A percentile compares a stretch with the other conserved stretches of the same genome.
phyloP scores from a whole-genome alignment of 495 filamentous ascomycete species.

The Penicillium coffeae region DNA sequence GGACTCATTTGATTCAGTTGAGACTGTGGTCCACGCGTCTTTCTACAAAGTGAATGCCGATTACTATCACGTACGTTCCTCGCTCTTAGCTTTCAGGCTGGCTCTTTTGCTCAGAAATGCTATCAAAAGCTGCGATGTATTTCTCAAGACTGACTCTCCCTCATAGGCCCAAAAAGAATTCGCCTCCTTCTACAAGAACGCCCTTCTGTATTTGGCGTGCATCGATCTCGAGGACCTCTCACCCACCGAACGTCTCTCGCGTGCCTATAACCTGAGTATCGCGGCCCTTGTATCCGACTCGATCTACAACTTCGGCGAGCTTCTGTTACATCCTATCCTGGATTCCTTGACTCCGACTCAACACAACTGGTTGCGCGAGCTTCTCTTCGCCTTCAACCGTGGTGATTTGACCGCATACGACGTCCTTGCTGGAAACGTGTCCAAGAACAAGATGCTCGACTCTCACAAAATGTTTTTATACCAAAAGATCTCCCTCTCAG shows the following conservation, averaged over 20 bases:
- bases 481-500: conserved; percentile 95
- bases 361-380: conserved; percentile 81
- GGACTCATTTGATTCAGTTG: conserved; percentile 90
- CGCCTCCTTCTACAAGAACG: conserved; percentile 92
- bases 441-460: conserved; percentile 71
- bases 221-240: conserved; percentile 75
- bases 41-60: conserved; percentile 96
- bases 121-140: too few relatives aligned
- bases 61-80: conserved; percentile 71
- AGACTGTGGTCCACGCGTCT: conserved; percentile 91
- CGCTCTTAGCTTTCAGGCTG: background rate
- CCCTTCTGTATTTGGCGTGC: conserved; percentile 96
- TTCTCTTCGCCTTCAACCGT: conserved; percentile 96
- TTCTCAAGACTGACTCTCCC: background rate
- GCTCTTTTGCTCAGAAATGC: too few relatives aligned
- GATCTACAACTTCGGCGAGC: conserved; percentile 99
- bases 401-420: conserved; percentile 88
- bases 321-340: conserved; percentile 94
- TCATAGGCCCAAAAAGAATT: conserved; percentile 76
- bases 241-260: conserved; percentile 64
- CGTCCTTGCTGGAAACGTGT: conserved; percentile 70
- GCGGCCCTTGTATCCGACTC: conserved; percentile 87
- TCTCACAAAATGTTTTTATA: conserved; percentile 78
- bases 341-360: conserved; percentile 66
- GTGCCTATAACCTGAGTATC: conserved; percentile 89